Evolutionary conservation across 208 protist genomes (phyloP).

Genomic region (Acanthamoeba castellanii): DNA sequence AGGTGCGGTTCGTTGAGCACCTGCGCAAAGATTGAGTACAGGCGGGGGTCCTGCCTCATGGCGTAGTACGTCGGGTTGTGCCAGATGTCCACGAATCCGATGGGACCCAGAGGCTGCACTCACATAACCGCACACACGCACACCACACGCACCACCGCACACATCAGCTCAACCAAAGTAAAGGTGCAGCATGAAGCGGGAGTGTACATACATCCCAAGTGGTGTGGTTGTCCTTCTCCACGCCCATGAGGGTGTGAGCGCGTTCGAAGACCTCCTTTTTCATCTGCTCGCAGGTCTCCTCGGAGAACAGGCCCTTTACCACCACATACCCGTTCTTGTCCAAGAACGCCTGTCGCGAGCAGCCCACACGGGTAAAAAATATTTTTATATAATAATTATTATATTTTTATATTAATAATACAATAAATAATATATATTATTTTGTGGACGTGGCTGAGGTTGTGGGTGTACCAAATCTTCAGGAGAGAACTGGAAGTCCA

Average conservation of each 20-base stretch:
- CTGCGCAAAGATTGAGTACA: conserved; percentile 67
- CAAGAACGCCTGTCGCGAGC: background rate
- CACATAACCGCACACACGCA: background rate
- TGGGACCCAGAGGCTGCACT: background rate
- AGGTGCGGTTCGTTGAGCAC: conserved; percentile 44
- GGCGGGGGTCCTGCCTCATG: conserved; percentile 18
- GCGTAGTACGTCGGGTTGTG: conserved; percentile 62
- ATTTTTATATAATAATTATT: background rate
- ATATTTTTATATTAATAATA: background rate
- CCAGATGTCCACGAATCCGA: conserved; percentile 36
- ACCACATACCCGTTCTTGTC: conserved; percentile 53
- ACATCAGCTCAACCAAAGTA: no score
- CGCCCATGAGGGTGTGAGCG: conserved; percentile 5
- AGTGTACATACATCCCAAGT: background rate
- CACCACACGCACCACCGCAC: background rate
- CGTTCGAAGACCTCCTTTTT: conserved; percentile 46
- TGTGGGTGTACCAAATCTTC: background rate
- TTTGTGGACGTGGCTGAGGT: background rate
- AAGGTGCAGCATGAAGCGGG: background rate
- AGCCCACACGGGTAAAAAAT: background rate
- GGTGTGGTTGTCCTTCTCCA: background rate
- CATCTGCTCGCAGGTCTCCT: conserved; percentile 51
- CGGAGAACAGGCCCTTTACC: conserved; percentile 22
- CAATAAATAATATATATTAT: background rate
- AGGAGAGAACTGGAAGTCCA: conserved; percentile 4